phyloP scores from a whole-genome alignment of 2,329 filamentous ascomycete species.

The Cladophialophora exuberans region DNA sequence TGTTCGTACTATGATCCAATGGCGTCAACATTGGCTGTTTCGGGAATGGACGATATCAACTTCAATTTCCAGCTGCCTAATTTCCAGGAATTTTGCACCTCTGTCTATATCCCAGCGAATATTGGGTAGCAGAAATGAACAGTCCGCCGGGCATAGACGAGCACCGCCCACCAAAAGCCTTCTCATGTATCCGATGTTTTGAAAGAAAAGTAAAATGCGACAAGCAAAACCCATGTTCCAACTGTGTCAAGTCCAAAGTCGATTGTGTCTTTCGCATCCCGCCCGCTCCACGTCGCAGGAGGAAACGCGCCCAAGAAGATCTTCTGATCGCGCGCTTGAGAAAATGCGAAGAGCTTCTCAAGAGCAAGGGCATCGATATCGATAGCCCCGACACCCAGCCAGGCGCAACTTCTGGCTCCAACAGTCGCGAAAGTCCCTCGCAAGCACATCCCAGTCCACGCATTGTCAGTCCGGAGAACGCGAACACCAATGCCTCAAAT shows the following conservation, averaged over 20 bases:
- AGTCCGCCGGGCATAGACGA: slow-evolving; percentile 4
- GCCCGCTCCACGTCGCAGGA: slow-evolving; percentile 33
- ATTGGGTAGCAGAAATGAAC: not conserved
- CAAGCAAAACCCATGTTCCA: slow-evolving; percentile 46
- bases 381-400: slow-evolving; percentile 8
- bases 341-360: slow-evolving; percentile 32
- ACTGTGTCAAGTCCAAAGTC: slow-evolving; percentile 46
- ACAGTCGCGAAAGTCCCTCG: not conserved
- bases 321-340: slow-evolving; percentile 31
- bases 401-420: not conserved
- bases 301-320: slow-evolving; percentile 34
- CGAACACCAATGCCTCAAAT: not conserved
- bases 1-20: not conserved
- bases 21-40: slow-evolving; percentile 2
- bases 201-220: slow-evolving; percentile 49
- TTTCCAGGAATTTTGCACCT: not conserved
- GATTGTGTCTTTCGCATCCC: slow-evolving; percentile 43
- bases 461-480: slow-evolving; percentile 4
- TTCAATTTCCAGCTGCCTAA: not conserved
- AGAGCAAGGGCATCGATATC: slow-evolving; percentile 30
- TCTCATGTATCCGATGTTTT: slow-evolving; percentile 35
- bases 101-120: not conserved
- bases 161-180: slow-evolving; percentile 24
- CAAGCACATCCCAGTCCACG: not conserved
- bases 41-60: not conserved